These are phyloP conservation scores for Monosporozyma servazzii DNA, from an alignment of 805 yeast species.

Conservation along the genomic window DNA sequence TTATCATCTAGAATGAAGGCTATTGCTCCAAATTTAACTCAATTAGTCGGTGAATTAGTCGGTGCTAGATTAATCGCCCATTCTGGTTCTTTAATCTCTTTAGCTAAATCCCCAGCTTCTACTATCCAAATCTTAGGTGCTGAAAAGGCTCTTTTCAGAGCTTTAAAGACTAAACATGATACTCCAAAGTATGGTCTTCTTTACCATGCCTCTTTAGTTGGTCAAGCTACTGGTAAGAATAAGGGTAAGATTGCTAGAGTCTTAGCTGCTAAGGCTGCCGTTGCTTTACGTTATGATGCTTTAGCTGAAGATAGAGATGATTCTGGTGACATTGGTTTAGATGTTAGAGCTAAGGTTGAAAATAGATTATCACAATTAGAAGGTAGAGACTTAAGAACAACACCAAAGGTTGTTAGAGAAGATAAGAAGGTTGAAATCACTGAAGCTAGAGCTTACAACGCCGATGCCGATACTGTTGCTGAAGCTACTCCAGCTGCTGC, in stretches of 20 bases:
- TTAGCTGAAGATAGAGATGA: slow-evolving; percentile 95
- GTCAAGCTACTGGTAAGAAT: slow-evolving; percentile 96
- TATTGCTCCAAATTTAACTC: slow-evolving; percentile 94
- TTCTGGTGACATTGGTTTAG: slow-evolving; percentile 85
- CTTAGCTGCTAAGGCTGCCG: slow-evolving; percentile 96
- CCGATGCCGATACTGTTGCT: slow-evolving; percentile 77
- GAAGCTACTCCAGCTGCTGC: slow-evolving; percentile 29
- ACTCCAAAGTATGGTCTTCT: slow-evolving; percentile 97
- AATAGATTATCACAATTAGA: slow-evolving; percentile 88
- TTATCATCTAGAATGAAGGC: slow-evolving; percentile 94
- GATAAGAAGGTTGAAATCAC: slow-evolving; percentile 79
- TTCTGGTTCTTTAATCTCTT: slow-evolving; percentile 86
- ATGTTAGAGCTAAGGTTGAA: slow-evolving; percentile 88
- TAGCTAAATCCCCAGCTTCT: slow-evolving; percentile 98
- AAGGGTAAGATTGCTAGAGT: slow-evolving; percentile 99
- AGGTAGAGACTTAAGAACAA: slow-evolving; percentile 91
- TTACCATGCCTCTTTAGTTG: slow-evolving; percentile 94
- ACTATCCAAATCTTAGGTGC: slow-evolving; percentile 98
- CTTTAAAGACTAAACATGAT: slow-evolving; percentile 95
- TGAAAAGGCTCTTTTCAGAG: slow-evolving; percentile 97
- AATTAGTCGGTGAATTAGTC: slow-evolving; percentile 92
- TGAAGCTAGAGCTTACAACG: slow-evolving; percentile 83
- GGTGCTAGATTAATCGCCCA: slow-evolving; percentile 98
- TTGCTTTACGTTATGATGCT: slow-evolving; percentile 93
- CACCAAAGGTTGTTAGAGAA: slow-evolving; percentile 72